phyloP scores from a whole-genome alignment of 208 protist species.

The Hexamita inflata region DNA sequence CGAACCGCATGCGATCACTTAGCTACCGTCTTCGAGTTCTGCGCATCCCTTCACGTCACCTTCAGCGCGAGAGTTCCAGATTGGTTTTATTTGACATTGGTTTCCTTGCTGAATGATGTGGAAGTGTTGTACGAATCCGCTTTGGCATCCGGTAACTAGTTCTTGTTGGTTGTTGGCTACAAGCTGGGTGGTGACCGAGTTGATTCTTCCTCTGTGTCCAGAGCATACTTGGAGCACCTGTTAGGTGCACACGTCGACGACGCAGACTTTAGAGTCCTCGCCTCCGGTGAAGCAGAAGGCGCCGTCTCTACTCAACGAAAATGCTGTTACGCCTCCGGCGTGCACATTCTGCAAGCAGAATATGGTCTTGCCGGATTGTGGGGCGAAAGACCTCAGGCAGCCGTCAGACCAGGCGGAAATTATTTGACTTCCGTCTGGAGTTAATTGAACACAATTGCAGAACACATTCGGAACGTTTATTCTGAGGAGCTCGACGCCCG shows the following conservation, averaged over 20 bases:
- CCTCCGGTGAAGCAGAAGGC: constrained; percentile 32
- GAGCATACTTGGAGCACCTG: neutral
- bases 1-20: neutral
- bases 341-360: constrained; percentile 44
- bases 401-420: constrained; percentile 49
- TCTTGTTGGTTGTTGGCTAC: neutral
- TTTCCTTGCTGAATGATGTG: too few species aligned
- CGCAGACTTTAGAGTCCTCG: constrained; percentile 28
- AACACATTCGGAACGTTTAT: neutral
- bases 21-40: neutral
- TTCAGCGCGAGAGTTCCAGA: constrained; percentile 12
- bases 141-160: neutral
- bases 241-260: constrained; percentile 24
- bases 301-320: constrained; percentile 31
- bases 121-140: constrained; percentile 20
- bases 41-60: neutral
- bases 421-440: constrained; percentile 4
- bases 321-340: constrained; percentile 36
- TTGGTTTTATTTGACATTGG: neutral
- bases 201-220: constrained; percentile 8
- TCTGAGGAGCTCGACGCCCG: neutral
- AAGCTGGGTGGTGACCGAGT: neutral
- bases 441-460: neutral
- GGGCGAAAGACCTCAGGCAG: constrained; percentile 41
- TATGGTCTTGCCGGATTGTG: constrained; percentile 42